phyloP scores from a whole-genome alignment of 768 basidiomycete genomes.

The Leccinum disarticulatum region DNA sequence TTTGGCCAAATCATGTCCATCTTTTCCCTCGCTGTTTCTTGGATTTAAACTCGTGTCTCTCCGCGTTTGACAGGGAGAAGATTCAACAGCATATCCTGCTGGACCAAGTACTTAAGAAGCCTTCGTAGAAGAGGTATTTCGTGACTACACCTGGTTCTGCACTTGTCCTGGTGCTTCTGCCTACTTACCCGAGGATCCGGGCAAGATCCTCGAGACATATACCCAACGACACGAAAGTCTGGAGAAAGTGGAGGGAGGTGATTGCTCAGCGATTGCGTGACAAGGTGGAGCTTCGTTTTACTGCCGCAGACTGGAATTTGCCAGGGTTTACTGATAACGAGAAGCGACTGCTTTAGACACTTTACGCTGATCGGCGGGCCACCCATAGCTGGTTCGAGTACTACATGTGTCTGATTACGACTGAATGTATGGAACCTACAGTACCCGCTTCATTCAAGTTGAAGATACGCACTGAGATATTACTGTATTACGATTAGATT shows the following conservation, averaged over 20 bases:
- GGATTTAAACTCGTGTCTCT: constrained; percentile 28
- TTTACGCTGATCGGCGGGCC: constrained; percentile 5
- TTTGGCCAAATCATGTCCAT: constrained; percentile 34
- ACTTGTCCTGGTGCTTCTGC: constrained; percentile 6
- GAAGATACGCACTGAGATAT: no score
- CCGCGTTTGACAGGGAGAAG: constrained; percentile 32
- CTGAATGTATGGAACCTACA: neutral
- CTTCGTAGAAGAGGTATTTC: constrained; percentile 1
- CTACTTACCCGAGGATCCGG: constrained; percentile 6
- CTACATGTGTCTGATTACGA: neutral
- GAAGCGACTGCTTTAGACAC: neutral
- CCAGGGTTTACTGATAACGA: neutral
- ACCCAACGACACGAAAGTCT: constrained; percentile 13
- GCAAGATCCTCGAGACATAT: constrained; percentile 9
- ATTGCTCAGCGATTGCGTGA: neutral
- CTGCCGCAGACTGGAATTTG: constrained; percentile 3
- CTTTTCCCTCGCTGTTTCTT: constrained; percentile 25
- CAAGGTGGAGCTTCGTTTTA: constrained; percentile 1
- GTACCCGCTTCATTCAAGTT: neutral
- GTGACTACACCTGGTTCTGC: constrained; percentile 7
- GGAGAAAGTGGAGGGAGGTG: constrained; percentile 7
- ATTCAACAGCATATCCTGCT: no score
- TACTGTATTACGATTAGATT: no score
- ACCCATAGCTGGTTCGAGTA: neutral
- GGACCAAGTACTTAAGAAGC: neutral